A percentile compares a stretch with the other conserved stretches of the same genome.
Evolutionary conservation across 2,329 filamentous ascomycete genomes (phyloP).

Genomic region (Fonsecaea monophora): DNA sequence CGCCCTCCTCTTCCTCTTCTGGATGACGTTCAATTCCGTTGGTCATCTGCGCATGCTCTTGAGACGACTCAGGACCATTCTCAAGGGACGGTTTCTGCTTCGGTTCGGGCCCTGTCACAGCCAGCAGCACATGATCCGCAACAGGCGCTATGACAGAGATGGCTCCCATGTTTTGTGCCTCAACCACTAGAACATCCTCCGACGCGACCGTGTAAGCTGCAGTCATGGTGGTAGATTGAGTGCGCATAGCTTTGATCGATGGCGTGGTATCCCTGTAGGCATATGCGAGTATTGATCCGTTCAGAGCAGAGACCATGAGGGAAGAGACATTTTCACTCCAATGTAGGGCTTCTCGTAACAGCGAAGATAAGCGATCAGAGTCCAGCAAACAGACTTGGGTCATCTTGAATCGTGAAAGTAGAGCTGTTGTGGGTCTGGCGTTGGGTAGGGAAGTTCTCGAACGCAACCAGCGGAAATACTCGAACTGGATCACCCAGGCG

Average conservation of each 20-base stretch:
- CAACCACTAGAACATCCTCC: slow-evolving; percentile 39
- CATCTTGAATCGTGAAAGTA: slow-evolving; percentile 24
- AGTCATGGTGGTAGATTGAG: slow-evolving; percentile 40
- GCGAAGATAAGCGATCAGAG: slow-evolving; percentile 36
- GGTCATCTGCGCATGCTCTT: slow-evolving; percentile 5
- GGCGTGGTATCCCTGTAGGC: slow-evolving; percentile 36
- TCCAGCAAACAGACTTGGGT: slow-evolving; percentile 38
- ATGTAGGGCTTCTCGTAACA: slow-evolving; percentile 38
- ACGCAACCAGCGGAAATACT: background rate
- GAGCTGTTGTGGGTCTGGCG: slow-evolving; percentile 42
- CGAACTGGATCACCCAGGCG: background rate
- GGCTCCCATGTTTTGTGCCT: slow-evolving; percentile 39
- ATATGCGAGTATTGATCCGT: slow-evolving; percentile 41
- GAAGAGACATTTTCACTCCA: slow-evolving; percentile 39
- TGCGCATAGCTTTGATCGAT: slow-evolving; percentile 39
- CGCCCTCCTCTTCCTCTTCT: slow-evolving; percentile 21
- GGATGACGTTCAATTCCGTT: slow-evolving; percentile 19
- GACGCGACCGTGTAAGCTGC: slow-evolving; percentile 40
- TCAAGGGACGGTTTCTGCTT: slow-evolving; percentile 1
- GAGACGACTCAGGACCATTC: slow-evolving; percentile 15
- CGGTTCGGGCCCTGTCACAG: slow-evolving; percentile 39
- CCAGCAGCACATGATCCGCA: slow-evolving; percentile 39
- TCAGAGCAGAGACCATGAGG: slow-evolving; percentile 39
- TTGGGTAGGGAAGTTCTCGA: slow-evolving; percentile 41
- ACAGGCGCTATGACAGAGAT: slow-evolving; percentile 39